A percentile compares a stretch with the other conserved stretches of the same genome.
Conservation (phyloP, 345 rosid species). For the Hypericum androsaemum region DNA sequence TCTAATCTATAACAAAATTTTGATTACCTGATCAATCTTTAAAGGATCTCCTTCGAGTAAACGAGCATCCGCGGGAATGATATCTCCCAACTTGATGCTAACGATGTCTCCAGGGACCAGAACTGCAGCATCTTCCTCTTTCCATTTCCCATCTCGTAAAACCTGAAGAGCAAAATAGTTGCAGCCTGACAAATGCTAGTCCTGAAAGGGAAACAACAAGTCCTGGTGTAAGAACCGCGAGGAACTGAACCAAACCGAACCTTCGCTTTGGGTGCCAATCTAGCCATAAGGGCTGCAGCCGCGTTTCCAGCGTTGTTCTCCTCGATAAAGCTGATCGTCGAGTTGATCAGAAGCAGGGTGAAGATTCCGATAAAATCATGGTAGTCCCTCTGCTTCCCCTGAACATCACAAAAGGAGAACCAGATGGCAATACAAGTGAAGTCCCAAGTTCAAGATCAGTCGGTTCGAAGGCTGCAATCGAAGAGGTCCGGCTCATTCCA, state of each 20-base stretch:
- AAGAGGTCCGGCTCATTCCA: too few relatives aligned
- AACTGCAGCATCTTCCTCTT: conserved; percentile 39
- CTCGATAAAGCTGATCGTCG: conserved; percentile 47
- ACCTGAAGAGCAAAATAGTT: too few relatives aligned
- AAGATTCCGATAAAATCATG: conserved; percentile 42
- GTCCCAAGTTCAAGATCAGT: too few relatives aligned
- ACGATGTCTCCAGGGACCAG: conserved; percentile 48
- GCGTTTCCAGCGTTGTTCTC: conserved; percentile 59
- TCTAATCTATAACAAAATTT: too few relatives aligned
- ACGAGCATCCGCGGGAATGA: conserved; percentile 56
- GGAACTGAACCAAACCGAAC: too few relatives aligned
- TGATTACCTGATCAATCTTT: conserved; percentile 55
- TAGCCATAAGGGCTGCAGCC: conserved; percentile 50
- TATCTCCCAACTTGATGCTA: conserved; percentile 51
- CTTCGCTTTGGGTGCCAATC: conserved; percentile 48
- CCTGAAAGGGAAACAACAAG: too few relatives aligned
- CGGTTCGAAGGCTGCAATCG: neutral
- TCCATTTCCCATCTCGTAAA: conserved; percentile 43
- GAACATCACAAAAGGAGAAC: too few relatives aligned
- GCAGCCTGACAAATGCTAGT: too few relatives aligned
- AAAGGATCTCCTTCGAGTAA: conserved; percentile 57
- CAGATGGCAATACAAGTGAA: too few relatives aligned
- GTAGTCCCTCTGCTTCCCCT: conserved; percentile 31
- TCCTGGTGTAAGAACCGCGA: too few relatives aligned
- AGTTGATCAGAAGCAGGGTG: conserved; percentile 36